Conservation (phyloP, 1,139 yeast species). For the Torulaspora globosa region DNA sequence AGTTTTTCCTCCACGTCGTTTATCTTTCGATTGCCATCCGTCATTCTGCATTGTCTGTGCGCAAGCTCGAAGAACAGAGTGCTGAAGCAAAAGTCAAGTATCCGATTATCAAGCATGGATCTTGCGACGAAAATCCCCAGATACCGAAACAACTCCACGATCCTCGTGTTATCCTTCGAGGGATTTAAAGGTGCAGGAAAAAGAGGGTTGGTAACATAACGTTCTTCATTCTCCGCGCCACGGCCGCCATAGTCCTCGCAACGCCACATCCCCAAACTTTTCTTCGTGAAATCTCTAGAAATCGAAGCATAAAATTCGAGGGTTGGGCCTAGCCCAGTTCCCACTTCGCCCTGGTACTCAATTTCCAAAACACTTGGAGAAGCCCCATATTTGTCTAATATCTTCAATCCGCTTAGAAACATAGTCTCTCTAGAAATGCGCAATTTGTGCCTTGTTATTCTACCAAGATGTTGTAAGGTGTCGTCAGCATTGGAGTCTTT, state of each 20-base stretch:
- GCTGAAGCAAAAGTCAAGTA: slow-evolving; percentile 78
- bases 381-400: slow-evolving; percentile 71
- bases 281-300: slow-evolving; percentile 65
- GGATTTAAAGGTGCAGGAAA: slow-evolving; percentile 65
- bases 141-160: slow-evolving; percentile 54
- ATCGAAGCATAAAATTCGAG: slow-evolving; percentile 84
- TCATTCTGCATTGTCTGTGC: slow-evolving; percentile 20
- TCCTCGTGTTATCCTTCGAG: slow-evolving; percentile 43
- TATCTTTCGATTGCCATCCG: slow-evolving; percentile 5
- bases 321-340: slow-evolving; percentile 95
- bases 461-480: slow-evolving; percentile 52
- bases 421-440: slow-evolving; percentile 68
- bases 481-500: slow-evolving; percentile 30
- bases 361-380: slow-evolving; percentile 80
- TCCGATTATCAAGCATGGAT: slow-evolving; percentile 78
- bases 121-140: slow-evolving; percentile 85
- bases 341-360: slow-evolving; percentile 89
- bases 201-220: slow-evolving; percentile 53
- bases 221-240: slow-evolving; percentile 33
- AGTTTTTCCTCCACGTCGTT: slow-evolving; percentile 37
- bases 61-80: slow-evolving; percentile 59
- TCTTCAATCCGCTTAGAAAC: slow-evolving; percentile 75
- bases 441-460: slow-evolving; percentile 77
- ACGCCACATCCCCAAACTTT: slow-evolving; percentile 68
- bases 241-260: slow-evolving; percentile 35